A percentile compares a stretch with the other conserved stretches of the same genome.
Evolutionary conservation across 495 filamentous ascomycete species (phyloP).

Genomic region (Cenococcum geophilum): DNA sequence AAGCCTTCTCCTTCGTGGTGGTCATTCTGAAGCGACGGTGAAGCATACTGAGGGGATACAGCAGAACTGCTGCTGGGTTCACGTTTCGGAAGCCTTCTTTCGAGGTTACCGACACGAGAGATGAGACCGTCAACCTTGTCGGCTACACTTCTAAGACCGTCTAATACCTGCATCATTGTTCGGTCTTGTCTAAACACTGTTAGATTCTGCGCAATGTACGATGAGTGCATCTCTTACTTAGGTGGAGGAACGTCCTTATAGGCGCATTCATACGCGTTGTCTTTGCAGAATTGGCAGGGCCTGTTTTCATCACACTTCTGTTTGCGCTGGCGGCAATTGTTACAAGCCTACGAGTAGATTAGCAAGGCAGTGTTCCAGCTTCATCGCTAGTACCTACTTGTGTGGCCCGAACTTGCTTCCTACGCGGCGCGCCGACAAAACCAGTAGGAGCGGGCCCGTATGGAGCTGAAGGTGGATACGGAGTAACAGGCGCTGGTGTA

Average conservation of each 20-base stretch:
- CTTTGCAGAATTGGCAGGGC: constrained; percentile 44
- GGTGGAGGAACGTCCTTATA: constrained; percentile 63
- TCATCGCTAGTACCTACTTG: constrained; percentile 27
- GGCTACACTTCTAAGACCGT: constrained; percentile 21
- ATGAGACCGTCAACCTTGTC: constrained; percentile 10
- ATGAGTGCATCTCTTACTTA: constrained; percentile 46
- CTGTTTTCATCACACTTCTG: constrained; percentile 61
- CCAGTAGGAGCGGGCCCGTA: neutral
- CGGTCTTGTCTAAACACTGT: constrained; percentile 36
- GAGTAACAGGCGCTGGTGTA: neutral
- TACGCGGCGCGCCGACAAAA: constrained; percentile 14
- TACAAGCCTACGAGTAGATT: constrained; percentile 51
- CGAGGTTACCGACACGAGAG: constrained; percentile 13
- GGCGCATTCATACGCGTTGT: constrained; percentile 54
- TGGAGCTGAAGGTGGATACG: constrained; percentile 1
- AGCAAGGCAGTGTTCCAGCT: constrained; percentile 2
- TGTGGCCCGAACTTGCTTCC: constrained; percentile 38
- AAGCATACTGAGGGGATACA: neutral
- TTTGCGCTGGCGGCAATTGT: constrained; percentile 62
- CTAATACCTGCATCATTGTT: constrained; percentile 37
- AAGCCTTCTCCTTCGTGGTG: neutral
- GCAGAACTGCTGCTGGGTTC: constrained; percentile 3
- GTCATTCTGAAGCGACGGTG: neutral
- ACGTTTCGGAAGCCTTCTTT: constrained; percentile 17
- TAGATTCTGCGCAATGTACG: constrained; percentile 5